Evolutionary conservation across 352 stramenopile genomes (phyloP).

Genomic region (Globisporangium parvum): DNA sequence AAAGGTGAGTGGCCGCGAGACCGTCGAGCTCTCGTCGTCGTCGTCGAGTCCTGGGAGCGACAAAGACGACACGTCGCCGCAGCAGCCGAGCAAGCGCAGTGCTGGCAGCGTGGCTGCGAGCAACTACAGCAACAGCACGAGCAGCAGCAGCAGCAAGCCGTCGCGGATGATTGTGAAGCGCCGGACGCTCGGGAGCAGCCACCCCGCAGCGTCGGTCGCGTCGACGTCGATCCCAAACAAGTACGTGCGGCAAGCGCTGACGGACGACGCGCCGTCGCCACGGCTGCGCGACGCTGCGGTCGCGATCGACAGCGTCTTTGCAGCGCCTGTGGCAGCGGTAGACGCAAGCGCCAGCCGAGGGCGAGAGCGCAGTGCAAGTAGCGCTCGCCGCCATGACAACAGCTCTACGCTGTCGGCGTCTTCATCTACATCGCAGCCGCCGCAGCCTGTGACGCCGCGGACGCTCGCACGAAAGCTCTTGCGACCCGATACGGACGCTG

Average conservation of each 20-base stretch:
- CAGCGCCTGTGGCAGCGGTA: neutral
- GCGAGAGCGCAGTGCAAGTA: neutral
- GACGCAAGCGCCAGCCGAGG: neutral
- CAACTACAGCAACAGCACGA: slow-evolving; percentile 21
- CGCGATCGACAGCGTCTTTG: neutral
- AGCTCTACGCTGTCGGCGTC: neutral
- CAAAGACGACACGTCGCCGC: slow-evolving; percentile 28
- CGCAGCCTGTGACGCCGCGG: slow-evolving; percentile 13
- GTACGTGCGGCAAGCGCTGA: slow-evolving; percentile 11
- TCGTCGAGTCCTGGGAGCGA: slow-evolving; percentile 41
- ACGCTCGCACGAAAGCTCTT: slow-evolving; percentile 18
- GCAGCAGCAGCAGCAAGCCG: slow-evolving; percentile 24
- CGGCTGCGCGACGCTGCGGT: neutral
- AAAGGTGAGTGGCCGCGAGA: slow-evolving; percentile 24
- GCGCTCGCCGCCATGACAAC: slow-evolving; percentile 1
- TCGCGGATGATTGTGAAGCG: slow-evolving; percentile 54
- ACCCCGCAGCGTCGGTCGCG: slow-evolving; percentile 11
- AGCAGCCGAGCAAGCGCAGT: slow-evolving; percentile 4
- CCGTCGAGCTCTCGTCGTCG: slow-evolving; percentile 32
- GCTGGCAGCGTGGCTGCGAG: neutral
- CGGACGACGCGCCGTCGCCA: slow-evolving; percentile 4
- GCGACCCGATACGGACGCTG: slow-evolving; percentile 1
- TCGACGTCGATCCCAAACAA: slow-evolving; percentile 14
- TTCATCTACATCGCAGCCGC: neutral
- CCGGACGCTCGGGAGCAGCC: slow-evolving; percentile 20